These are phyloP conservation scores for Microcos paniculata DNA, from an alignment of 345 rosid genomes.

Conservation along the genomic window DNA sequence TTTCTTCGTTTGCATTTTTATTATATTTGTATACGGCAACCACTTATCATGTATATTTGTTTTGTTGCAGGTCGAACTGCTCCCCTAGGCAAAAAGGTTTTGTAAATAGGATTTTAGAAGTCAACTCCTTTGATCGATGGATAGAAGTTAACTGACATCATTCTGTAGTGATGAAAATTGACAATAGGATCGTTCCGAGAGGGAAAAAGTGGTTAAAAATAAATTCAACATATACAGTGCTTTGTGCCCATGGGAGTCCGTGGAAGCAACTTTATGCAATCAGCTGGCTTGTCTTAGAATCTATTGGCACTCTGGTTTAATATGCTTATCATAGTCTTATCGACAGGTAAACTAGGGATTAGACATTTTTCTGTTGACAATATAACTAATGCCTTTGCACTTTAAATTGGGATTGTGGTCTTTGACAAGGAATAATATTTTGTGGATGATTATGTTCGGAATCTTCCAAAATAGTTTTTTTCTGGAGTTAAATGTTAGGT, in stretches of 20 bases:
- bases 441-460: too few species aligned
- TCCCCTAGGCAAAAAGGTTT: neutral
- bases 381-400: neutral
- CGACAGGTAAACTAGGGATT: neutral
- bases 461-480: too few species aligned
- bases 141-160: neutral
- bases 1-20: neutral
- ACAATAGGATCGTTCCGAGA: neutral
- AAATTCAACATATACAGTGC: neutral
- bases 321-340: neutral
- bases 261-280: neutral
- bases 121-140: neutral
- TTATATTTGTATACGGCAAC: neutral
- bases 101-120: constrained; percentile 5
- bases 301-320: neutral
- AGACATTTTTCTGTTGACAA: too few species aligned
- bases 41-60: neutral
- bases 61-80: neutral
- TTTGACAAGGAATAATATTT: too few species aligned
- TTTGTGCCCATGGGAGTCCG: neutral
- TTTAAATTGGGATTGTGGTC: neutral
- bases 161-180: neutral
- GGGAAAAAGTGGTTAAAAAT: neutral
- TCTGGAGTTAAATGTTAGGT: too few species aligned
- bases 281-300: neutral